These are phyloP conservation scores for Plantago coronopus DNA, from an alignment of 305 asterid genomes.

Conservation along the genomic window DNA sequence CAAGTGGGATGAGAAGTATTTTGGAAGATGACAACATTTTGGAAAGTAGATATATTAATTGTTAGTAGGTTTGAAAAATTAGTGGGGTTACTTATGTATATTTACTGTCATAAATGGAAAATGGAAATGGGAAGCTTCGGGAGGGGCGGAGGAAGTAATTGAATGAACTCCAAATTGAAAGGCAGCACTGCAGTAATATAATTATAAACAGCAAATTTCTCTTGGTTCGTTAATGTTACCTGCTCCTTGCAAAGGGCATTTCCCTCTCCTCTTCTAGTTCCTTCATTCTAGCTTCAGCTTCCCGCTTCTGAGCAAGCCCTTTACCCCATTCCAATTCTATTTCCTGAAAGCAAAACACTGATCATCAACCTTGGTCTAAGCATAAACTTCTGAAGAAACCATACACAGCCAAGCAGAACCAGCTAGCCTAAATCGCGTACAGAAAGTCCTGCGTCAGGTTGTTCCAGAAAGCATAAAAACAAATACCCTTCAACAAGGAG, in stretches of 20 bases:
- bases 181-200: background rate
- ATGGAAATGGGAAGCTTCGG: background rate
- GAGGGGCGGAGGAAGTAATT: background rate
- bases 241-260: constrained; percentile 84
- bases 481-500: background rate
- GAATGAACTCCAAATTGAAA: constrained; percentile 3
- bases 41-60: too few species aligned
- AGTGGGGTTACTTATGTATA: too few species aligned
- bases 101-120: too few species aligned
- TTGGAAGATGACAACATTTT: too few species aligned
- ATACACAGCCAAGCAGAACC: background rate
- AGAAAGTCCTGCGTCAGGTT: background rate
- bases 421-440: background rate
- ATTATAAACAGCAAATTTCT: constrained; percentile 3
- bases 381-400: background rate
- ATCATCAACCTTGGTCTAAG: background rate
- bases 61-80: too few species aligned
- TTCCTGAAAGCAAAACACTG: constrained; percentile 50
- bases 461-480: background rate
- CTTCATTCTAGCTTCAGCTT: constrained; percentile 65
- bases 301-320: constrained; percentile 87
- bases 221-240: constrained; percentile 34
- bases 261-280: constrained; percentile 74
- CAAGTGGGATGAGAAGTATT: background rate
- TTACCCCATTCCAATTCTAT: constrained; percentile 91